Evolutionary conservation across 164 flowering plant genomes (phyloP), one percentile per base, ranked within the genome.

Genomic region (Cinnamomum micranthum): DNA sequence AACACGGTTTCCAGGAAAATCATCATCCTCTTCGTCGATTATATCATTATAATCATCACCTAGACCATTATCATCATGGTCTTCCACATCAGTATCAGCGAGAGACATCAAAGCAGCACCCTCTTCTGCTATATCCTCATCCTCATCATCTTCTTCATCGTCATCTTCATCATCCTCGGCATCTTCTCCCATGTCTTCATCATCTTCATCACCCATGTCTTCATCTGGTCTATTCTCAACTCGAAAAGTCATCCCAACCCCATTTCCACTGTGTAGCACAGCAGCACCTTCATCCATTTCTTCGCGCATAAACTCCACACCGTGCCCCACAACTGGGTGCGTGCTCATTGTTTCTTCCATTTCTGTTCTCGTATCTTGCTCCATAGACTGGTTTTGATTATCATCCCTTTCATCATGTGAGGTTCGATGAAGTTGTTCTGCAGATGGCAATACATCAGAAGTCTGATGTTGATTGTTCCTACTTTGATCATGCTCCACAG

Each of bases 31-130:
- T 73, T 94, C 98, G 83, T 89, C 95, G 76, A 90, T 82, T 87
- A 92, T 86, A 3, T 94, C 98, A 82, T 88, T 90, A 76, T 87
- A 92, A 67, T 91, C 97, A 83, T 91, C 97, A 70, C 88, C 97
- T 77, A 91, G 78, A n/a, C 93, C 96, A 84, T 85, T 74, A 80
- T 92, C 97, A 83, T 94, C 98, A 79, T 89, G 95, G 70, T 94
- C 98, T 67, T 94, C 98, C 65, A 84, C 92, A 86, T 94, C 97
- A 62, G 97, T 92, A 82, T 92, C 98, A 77, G 88, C 95, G n/a
- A 92, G 81, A 70, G 97, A 89, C 94, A 94, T 88, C 85, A 90
- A 74, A 33, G 86, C 95, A 71, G 89, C 88, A 71, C 97, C 95
- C 80, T 94, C 97, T 82, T 89, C 97, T 2, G 88, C 96, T 76